phyloP scores from a whole-genome alignment of 1,139 yeast species.

The Scheffersomyces titani region DNA sequence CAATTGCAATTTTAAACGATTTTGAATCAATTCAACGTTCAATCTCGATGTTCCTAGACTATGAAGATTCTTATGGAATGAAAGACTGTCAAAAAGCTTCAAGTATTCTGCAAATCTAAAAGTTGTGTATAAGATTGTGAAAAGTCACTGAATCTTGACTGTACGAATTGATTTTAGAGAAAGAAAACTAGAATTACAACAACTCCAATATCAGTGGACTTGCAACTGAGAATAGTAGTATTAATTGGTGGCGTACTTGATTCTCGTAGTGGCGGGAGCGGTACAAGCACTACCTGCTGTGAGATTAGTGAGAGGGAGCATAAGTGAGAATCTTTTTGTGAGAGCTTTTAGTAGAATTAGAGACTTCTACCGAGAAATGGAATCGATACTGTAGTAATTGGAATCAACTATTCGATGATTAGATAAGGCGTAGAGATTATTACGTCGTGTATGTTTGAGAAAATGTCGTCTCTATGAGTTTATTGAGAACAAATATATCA shows the following conservation, averaged over 20 bases:
- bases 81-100: not conserved
- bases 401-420: no score
- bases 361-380: not conserved
- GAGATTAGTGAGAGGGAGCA: not conserved
- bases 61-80: not conserved
- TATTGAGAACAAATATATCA: no score
- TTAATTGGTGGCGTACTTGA: not conserved
- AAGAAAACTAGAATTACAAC: not conserved
- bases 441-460: no score
- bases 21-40: not conserved
- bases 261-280: not conserved
- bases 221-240: not conserved
- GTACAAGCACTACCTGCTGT: not conserved
- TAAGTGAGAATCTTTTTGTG: not conserved
- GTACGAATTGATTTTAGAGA: not conserved
- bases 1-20: not conserved
- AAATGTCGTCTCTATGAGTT: no score
- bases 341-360: not conserved
- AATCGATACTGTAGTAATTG: not conserved
- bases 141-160: not conserved
- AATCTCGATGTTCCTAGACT: not conserved
- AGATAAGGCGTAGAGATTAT: no score
- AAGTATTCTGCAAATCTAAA: no score
- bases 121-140: not conserved
- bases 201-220: not conserved